Percentiles rank a stretch among this genome's conserved stretches.
These are phyloP conservation scores for Chlorophyllum brunneum DNA, from an alignment of 768 basidiomycete species.

Conservation along the genomic window DNA sequence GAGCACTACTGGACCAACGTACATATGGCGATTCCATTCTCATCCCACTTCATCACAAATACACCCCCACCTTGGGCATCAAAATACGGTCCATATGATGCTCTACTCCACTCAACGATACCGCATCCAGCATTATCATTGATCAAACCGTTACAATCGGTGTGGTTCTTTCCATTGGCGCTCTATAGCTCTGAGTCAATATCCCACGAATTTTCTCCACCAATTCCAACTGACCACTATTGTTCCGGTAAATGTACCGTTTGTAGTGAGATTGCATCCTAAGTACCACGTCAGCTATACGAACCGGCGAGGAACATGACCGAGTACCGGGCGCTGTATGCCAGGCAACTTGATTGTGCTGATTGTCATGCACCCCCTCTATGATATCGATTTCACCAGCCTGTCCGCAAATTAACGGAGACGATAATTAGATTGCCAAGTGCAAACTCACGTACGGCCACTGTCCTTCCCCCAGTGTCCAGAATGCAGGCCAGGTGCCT, in stretches of 20 bases:
- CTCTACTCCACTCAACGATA: slow-evolving; percentile 72
- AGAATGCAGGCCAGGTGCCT: slow-evolving; percentile 86
- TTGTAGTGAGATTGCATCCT: slow-evolving; percentile 57
- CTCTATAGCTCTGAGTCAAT: no score
- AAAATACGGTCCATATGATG: slow-evolving; percentile 82
- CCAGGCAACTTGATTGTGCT: slow-evolving; percentile 83
- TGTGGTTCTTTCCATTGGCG: slow-evolving; percentile 48
- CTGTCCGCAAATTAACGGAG: slow-evolving; percentile 31
- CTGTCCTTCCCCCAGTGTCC: slow-evolving; percentile 53
- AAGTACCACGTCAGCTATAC: slow-evolving; percentile 17
- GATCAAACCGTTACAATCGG: slow-evolving; percentile 48
- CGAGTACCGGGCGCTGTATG: slow-evolving; percentile 43
- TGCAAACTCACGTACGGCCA: slow-evolving; percentile 62
- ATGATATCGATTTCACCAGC: slow-evolving; percentile 81
- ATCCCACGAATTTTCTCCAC: no score
- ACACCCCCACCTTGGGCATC: slow-evolving; percentile 79
- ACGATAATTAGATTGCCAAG: not conserved
- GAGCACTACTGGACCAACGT: no score
- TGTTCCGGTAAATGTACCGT: slow-evolving; percentile 57
- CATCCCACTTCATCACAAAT: slow-evolving; percentile 89
- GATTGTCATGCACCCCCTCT: slow-evolving; percentile 81
- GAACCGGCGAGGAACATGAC: no score
- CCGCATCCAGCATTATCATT: slow-evolving; percentile 72
- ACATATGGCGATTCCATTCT: slow-evolving; percentile 73
- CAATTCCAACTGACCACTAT: slow-evolving; percentile 53